A percentile compares a stretch with the other conserved stretches of the same genome.
Conservation (phyloP, 352 stramenopile genomes). For the Globisporangium orthogonon region DNA sequence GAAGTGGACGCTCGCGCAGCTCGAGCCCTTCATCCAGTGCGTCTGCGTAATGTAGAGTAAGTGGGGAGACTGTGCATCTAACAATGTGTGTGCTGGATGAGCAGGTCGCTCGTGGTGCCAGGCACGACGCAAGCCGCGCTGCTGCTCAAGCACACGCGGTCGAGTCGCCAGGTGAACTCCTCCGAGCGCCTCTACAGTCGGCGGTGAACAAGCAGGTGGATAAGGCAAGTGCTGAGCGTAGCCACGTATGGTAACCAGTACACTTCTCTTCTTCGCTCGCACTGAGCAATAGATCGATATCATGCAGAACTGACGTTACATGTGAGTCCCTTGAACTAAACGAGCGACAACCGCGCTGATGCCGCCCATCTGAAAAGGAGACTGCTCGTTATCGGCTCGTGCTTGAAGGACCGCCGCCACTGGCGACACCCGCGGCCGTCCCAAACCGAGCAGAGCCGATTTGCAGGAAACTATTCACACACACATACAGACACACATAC, state of each 20-base stretch:
- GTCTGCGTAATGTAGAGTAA: conserved; percentile 5
- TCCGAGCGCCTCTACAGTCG: conserved; percentile 69
- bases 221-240: not conserved
- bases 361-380: conserved; percentile 18
- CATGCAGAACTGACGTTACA: not conserved
- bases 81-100: conserved; percentile 1
- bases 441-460: conserved; percentile 37
- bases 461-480: not conserved
- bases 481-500: not conserved
- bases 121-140: conserved; percentile 69
- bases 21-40: conserved; percentile 81
- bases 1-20: conserved; percentile 76
- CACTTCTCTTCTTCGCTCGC: too few relatives aligned
- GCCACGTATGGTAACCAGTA: too few relatives aligned
- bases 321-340: conserved; percentile 18
- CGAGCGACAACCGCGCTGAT: conserved; percentile 11
- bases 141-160: conserved; percentile 76
- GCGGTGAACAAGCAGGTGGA: conserved; percentile 4
- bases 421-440: conserved; percentile 19
- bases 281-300: too few relatives aligned
- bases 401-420: conserved; percentile 30
- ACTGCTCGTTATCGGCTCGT: conserved; percentile 24
- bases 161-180: conserved; percentile 68
- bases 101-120: conserved; percentile 52
- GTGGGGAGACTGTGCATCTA: not conserved